Conservation (phyloP, 495 filamentous ascomycete species). For the Coniosporium apollinis region DNA sequence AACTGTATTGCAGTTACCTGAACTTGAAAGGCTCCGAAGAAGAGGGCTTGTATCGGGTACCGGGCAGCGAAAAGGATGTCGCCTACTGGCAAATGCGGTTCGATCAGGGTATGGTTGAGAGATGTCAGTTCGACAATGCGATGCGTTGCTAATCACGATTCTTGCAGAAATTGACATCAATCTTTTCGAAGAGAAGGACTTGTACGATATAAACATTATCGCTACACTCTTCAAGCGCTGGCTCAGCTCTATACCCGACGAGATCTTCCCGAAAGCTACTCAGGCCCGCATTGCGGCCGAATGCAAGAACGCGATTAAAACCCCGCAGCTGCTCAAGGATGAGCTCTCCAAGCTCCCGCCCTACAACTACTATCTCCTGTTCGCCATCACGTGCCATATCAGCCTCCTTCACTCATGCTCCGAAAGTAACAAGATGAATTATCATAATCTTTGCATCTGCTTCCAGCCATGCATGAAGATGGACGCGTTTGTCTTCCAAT, state of each 20-base stretch:
- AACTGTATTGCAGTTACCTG: conserved; percentile 42
- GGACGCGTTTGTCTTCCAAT: conserved; percentile 77
- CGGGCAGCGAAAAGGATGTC: conserved; percentile 66
- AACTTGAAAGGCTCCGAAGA: conserved; percentile 83
- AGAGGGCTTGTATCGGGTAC: conserved; percentile 76
- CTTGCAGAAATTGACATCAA: conserved; percentile 60
- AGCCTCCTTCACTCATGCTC: conserved; percentile 71
- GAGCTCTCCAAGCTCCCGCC: conserved; percentile 80
- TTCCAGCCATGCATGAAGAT: conserved; percentile 92
- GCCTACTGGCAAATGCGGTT: conserved; percentile 79
- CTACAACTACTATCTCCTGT: conserved; percentile 90
- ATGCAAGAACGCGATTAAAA: conserved; percentile 54
- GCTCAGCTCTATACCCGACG: conserved; percentile 84
- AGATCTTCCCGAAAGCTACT: conserved; percentile 65
- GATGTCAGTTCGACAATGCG: conserved; percentile 3
- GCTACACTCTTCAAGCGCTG: conserved; percentile 85
- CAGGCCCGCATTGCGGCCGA: conserved; percentile 60
- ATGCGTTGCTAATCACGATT: conserved; percentile 16
- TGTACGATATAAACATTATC: conserved; percentile 88
- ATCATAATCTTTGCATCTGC: conserved; percentile 79
- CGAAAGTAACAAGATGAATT: conserved; percentile 90
- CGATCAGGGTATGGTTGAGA: conserved; percentile 62
- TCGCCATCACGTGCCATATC: conserved; percentile 86
- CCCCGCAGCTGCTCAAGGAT: conserved; percentile 68
- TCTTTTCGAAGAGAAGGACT: conserved; percentile 62